A percentile compares a stretch with the other conserved stretches of the same genome.
phyloP scores from a whole-genome alignment of 2,329 filamentous ascomycete species.

The Verticillium longisporum region DNA sequence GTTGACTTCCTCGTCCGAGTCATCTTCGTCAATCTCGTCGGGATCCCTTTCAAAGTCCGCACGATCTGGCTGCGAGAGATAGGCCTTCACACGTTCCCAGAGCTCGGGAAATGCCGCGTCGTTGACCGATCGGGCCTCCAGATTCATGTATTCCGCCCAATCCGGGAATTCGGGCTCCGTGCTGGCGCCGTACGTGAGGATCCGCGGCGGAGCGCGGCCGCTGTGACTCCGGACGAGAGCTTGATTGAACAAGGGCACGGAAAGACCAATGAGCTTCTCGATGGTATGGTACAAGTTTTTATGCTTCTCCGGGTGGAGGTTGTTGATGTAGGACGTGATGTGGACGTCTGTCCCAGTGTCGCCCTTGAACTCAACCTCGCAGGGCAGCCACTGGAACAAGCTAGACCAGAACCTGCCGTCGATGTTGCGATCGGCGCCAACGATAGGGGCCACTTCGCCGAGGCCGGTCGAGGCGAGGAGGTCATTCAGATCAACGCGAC shows the following conservation, averaged over 20 bases:
- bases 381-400: slow-evolving; percentile 41
- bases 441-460: slow-evolving; percentile 15
- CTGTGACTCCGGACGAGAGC: not conserved
- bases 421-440: not conserved
- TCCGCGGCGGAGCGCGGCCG: not conserved
- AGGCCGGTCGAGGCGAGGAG: slow-evolving; percentile 26
- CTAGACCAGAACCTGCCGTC: slow-evolving; percentile 6
- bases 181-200: not conserved
- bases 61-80: not conserved
- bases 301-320: slow-evolving; percentile 37
- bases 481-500: slow-evolving; percentile 26
- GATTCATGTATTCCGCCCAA: not conserved
- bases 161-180: not conserved
- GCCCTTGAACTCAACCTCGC: slow-evolving; percentile 34
- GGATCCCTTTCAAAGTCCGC: not conserved
- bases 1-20: slow-evolving; percentile 1
- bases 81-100: not conserved
- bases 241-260: slow-evolving; percentile 39
- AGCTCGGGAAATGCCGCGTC: not conserved
- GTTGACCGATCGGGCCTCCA: slow-evolving; percentile 3
- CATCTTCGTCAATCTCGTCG: slow-evolving; percentile 5
- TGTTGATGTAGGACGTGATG: slow-evolving; percentile 47
- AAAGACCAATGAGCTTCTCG: slow-evolving; percentile 30
- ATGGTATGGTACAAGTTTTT: slow-evolving; percentile 30
- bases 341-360: slow-evolving; percentile 17